These are phyloP conservation scores for Celoporthe dispersa DNA, from an alignment of 2,329 filamentous ascomycete genomes.

Conservation along the genomic window DNA sequence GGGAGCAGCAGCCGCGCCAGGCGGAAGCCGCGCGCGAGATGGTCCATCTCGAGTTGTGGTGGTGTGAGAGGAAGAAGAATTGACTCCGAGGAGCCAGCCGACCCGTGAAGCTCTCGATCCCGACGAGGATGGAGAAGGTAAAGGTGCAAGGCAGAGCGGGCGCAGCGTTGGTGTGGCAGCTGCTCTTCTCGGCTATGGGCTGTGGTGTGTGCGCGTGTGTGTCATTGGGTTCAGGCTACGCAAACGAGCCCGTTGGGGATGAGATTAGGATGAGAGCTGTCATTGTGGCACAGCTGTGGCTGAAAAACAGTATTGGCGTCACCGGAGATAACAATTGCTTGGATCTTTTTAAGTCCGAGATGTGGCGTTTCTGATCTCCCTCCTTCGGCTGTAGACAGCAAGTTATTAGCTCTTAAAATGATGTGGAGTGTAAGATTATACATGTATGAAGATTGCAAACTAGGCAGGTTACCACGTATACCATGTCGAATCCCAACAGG, in stretches of 20 bases:
- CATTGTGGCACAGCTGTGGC: constrained; percentile 20
- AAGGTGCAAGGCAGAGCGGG: background rate
- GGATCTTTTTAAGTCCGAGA: background rate
- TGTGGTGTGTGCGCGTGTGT: background rate
- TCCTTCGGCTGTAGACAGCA: background rate
- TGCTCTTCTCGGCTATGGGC: constrained; percentile 4
- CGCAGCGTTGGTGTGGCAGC: background rate
- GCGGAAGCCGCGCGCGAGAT: constrained; percentile 13
- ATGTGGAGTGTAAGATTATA: no score
- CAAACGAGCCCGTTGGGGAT: background rate
- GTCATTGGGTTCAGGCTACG: background rate
- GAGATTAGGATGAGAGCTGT: background rate
- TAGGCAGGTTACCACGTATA: no score
- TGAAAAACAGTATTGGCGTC: background rate
- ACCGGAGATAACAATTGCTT: background rate
- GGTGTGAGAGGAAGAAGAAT: background rate
- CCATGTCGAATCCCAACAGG: no score
- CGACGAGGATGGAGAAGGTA: background rate
- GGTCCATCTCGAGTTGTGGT: constrained; percentile 21
- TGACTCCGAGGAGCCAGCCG: constrained; percentile 4
- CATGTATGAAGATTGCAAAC: no score
- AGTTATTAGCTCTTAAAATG: no score
- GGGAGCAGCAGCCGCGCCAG: constrained; percentile 18
- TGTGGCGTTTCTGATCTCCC: background rate
- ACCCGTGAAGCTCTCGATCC: background rate